Evolutionary conservation across 257 asterid species (phyloP).

Genomic region (Cordia subcordata): DNA sequence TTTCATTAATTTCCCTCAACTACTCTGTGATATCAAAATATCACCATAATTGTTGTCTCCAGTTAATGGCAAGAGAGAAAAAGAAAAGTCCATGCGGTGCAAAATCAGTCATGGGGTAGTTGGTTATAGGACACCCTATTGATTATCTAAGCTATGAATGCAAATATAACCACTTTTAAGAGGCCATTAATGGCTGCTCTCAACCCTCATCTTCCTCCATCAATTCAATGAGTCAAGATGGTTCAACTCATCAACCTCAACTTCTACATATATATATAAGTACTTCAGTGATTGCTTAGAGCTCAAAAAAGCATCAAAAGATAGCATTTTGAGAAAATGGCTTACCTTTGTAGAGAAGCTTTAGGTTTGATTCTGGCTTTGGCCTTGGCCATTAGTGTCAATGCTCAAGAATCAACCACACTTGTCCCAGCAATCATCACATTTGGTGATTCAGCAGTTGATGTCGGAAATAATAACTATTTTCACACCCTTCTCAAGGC

Average conservation of each 20-base stretch:
- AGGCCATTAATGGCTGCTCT: constrained; percentile 45
- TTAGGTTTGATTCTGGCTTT: constrained; percentile 23
- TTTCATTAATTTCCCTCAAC: constrained; percentile 30
- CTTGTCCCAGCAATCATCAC: constrained; percentile 80
- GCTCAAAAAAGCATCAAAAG: not conserved
- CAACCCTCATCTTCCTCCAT: constrained; percentile 26
- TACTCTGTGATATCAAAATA: constrained; percentile 13
- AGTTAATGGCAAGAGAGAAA: not conserved
- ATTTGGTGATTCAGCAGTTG: constrained; percentile 81
- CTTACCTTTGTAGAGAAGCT: not conserved
- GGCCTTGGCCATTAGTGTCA: constrained; percentile 23
- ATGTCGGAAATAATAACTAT: constrained; percentile 83
- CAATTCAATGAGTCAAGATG: constrained; percentile 4
- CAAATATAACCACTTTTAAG: constrained; percentile 30
- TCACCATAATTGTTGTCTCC: not conserved
- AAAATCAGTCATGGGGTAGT: not conserved
- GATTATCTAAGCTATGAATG: constrained; percentile 21
- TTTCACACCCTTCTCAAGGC: constrained; percentile 59
- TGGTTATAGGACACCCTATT: not conserved
- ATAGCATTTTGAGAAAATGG: constrained; percentile 28
- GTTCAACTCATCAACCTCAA: not conserved
- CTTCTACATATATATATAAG: not conserved
- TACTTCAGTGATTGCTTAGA: not conserved
- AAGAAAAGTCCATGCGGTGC: not conserved
- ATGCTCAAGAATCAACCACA: constrained; percentile 37